phyloP scores from a whole-genome alignment of 177 flowering plant species.

The Vitis hybrid region DNA sequence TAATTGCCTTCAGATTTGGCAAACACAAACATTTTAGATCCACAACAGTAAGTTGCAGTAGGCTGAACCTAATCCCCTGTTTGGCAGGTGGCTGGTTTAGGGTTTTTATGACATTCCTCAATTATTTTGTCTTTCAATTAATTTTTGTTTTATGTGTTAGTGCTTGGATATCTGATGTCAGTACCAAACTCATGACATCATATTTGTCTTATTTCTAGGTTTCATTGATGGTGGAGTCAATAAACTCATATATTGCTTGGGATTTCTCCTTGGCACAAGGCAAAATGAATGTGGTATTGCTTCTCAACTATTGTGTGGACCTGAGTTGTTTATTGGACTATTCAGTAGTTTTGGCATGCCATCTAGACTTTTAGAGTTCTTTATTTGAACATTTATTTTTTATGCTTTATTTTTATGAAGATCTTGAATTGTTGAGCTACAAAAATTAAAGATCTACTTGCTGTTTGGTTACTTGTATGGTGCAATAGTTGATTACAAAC shows the following conservation, averaged over 20 bases:
- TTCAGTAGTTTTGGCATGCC: neutral
- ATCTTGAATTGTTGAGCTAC: too few relatives aligned
- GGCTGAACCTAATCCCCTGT: too few relatives aligned
- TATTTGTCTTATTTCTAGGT: conserved; percentile 45
- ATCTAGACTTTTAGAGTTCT: too few relatives aligned
- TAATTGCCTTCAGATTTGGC: too few relatives aligned
- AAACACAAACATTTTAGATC: too few relatives aligned
- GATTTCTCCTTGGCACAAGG: conserved; percentile 87
- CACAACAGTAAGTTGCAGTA: too few relatives aligned
- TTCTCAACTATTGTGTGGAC: conserved; percentile 1
- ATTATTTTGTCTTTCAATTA: neutral
- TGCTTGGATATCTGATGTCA: neutral
- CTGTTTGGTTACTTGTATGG: too few relatives aligned
- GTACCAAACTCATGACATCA: neutral
- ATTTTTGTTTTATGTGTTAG: neutral
- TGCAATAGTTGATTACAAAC: too few relatives aligned
- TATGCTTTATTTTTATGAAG: too few relatives aligned
- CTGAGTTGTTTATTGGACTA: neutral
- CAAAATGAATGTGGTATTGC: conserved; percentile 66
- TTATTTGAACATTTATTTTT: neutral
- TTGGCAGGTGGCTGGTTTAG: too few relatives aligned
- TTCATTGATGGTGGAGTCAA: conserved; percentile 65
- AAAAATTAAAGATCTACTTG: too few relatives aligned
- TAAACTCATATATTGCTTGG: conserved; percentile 96
- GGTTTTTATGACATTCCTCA: too few relatives aligned